Percentiles rank a stretch among this genome's conserved stretches.
phyloP scores from a whole-genome alignment of 192 early-diverging fungal genomes.

The Backusella westeae region DNA sequence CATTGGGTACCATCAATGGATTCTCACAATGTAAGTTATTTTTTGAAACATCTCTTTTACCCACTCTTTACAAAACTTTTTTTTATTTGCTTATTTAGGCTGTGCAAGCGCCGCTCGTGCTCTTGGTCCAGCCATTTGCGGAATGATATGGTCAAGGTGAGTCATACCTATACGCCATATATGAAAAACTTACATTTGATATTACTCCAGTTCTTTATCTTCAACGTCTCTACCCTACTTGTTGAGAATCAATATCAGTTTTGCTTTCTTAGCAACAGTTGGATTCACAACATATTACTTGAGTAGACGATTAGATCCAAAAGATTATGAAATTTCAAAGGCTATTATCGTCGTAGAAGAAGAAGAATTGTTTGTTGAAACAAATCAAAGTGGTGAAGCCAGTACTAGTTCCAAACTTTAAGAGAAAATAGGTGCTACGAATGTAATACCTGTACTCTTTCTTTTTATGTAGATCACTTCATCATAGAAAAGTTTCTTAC shows the following conservation, averaged over 20 bases:
- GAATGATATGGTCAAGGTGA: slow-evolving; percentile 44
- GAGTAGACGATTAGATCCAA: not conserved
- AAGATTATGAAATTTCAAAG: not conserved
- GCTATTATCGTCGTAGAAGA: not conserved
- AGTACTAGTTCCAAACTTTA: not conserved
- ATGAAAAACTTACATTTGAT: not conserved
- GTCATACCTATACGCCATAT: not conserved
- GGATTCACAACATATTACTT: slow-evolving; percentile 1
- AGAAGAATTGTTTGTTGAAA: not conserved
- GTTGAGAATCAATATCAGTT: not conserved
- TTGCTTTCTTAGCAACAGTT: not conserved
- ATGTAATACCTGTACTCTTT: not conserved
- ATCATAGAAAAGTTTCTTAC: not conserved
- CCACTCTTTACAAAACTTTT: not conserved
- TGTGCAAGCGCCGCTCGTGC: slow-evolving; percentile 34
- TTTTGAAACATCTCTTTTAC: not conserved
- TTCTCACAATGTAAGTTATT: slow-evolving; percentile 41
- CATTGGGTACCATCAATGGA: slow-evolving; percentile 57
- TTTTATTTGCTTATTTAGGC: not conserved
- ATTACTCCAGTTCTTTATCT: slow-evolving; percentile 6
- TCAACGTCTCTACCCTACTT: not conserved
- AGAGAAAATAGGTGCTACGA: not conserved
- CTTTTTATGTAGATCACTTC: slow-evolving; percentile 3
- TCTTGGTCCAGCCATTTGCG: slow-evolving; percentile 50
- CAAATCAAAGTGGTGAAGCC: not conserved